Evolutionary conservation across 2,329 filamentous ascomycete genomes (phyloP).

Genomic region (Colletotrichum sp.): DNA sequence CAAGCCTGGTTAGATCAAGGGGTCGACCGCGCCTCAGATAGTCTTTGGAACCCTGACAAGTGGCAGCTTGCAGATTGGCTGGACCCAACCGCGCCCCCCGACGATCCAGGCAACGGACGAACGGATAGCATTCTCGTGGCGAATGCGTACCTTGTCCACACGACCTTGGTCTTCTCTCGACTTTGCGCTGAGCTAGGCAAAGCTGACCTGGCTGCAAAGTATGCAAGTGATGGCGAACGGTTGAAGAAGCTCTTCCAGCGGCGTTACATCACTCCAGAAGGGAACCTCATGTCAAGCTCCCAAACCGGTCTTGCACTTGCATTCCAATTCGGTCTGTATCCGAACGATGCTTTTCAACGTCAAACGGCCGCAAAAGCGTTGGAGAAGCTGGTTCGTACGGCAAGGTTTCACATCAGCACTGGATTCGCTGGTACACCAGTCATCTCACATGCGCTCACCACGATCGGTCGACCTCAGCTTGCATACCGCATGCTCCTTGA

Average conservation of each 20-base stretch:
- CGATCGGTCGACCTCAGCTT: constrained; percentile 12
- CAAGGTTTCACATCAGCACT: constrained; percentile 8
- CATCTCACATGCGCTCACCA: constrained; percentile 13
- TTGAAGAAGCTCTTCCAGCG: neutral
- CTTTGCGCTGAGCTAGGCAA: neutral
- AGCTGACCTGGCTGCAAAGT: neutral
- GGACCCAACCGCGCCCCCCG: constrained; percentile 10
- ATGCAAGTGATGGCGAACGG: neutral
- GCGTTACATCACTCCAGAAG: constrained; percentile 12
- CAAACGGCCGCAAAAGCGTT: constrained; percentile 1
- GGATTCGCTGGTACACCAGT: constrained; percentile 11
- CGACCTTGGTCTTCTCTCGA: neutral
- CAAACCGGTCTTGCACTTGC: constrained; percentile 11
- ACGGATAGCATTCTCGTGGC: constrained; percentile 6
- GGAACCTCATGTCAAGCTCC: constrained; percentile 9
- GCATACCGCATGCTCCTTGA: constrained; percentile 43
- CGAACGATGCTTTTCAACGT: neutral
- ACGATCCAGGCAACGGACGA: constrained; percentile 7
- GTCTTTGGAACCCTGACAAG: constrained; percentile 11
- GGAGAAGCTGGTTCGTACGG: constrained; percentile 1
- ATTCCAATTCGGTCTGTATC: constrained; percentile 12
- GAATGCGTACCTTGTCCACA: constrained; percentile 8
- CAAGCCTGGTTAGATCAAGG: constrained; percentile 9
- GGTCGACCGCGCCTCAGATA: constrained; percentile 7
- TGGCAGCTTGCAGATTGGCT: constrained; percentile 17